These are phyloP conservation scores for Boletus calvinii DNA, from an alignment of 1,284 basidiomycete genomes.

Conservation along the genomic window DNA sequence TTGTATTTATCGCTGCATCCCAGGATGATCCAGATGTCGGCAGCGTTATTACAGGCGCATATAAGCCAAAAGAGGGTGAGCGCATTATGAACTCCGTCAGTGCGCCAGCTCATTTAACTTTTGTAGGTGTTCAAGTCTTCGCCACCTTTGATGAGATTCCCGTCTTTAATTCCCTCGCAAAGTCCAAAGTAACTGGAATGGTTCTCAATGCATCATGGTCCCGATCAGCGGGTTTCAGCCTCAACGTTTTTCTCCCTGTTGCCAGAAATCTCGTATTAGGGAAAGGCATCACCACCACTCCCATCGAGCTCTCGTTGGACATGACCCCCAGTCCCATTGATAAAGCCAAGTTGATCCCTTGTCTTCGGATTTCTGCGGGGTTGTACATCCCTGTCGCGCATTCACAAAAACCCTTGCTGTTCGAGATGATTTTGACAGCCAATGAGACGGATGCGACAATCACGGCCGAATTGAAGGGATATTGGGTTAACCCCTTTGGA, in stretches of 20 bases:
- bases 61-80: constrained; percentile 5
- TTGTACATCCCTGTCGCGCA: constrained; percentile 7
- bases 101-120: background rate
- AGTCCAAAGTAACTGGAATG: constrained; percentile 5
- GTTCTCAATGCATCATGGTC: constrained; percentile 12
- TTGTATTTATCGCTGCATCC: constrained; percentile 9
- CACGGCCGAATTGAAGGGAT: constrained; percentile 1
- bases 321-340: constrained; percentile 5
- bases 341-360: constrained; percentile 3
- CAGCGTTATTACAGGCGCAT: background rate
- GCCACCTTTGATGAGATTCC: constrained; percentile 10
- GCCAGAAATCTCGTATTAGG: constrained; percentile 8
- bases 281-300: constrained; percentile 6
- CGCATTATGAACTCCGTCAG: background rate
- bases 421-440: constrained; percentile 8
- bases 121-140: constrained; percentile 10
- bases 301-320: constrained; percentile 5
- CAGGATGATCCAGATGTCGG: constrained; percentile 4
- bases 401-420: constrained; percentile 3
- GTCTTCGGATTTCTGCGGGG: constrained; percentile 3
- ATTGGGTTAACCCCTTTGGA: constrained; percentile 9
- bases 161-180: constrained; percentile 3
- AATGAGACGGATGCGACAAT: background rate
- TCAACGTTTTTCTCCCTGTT: constrained; percentile 7
- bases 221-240: background rate